Base-by-base conservation (phyloP, 1,284 basidiomycete species). In the Ceratobasidium sp. region DNA sequence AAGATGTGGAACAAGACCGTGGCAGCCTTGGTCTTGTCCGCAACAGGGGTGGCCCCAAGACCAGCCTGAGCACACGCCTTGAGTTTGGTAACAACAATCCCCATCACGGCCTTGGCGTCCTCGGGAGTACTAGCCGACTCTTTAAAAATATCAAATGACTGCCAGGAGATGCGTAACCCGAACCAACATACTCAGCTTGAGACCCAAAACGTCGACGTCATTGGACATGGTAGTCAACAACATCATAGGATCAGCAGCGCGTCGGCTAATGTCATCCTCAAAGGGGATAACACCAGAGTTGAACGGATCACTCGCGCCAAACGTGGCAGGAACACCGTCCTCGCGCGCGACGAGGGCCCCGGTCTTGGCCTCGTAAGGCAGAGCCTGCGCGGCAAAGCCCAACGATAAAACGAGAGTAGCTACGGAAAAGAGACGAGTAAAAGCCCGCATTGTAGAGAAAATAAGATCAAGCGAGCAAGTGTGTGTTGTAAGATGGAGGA, bases 351-450 rank as follows among this genome's bases (percentile, higher is more conserved):
- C 57, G n/a, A 61, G 34, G 57, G 57, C 57, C 9, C 37, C 37
- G 32, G 25, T 25, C 25, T 17, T 19, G 5, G 29, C 6, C 19
- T 19, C 29, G 17, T 17, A 2, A 40, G 57, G 57, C 32, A 34
- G 57, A n/a, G 57, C 57, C 6, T 40, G 57, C 11, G 57, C 57
- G 32, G 40, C 19, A 19, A 61, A 61, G 32, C 57, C 57, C 2
- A 61, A n/a, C 3, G 57, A 61, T 9, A 61, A 29, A 15, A 59
- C 15, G 13, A 61, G 17, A 61, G 57, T n/a, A 34, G 40, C 29
- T 19, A 61, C n/a, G 32, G 57, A 61, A 29, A 61, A 40, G 34
- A 61, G 34, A 34, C 57, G 57, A 40, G 32, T n/a, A 40, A 61
- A 61, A 40, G 57, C 40, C 34, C 32, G 57, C 57, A 61, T 61